phyloP scores from a whole-genome alignment of 1,284 basidiomycete species.

The Pyrrhoderma noxium region DNA sequence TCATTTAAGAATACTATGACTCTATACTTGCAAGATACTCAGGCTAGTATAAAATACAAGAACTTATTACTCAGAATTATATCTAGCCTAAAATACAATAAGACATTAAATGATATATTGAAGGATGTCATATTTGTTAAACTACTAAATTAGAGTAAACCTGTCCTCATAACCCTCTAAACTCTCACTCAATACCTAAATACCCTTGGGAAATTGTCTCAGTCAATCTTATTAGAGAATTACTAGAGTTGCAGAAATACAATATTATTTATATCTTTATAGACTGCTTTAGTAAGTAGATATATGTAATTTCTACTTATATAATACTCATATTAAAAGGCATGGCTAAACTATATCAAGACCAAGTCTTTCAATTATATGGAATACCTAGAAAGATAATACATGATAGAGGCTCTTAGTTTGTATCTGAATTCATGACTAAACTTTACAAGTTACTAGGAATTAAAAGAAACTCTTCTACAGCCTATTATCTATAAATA shows the following conservation, averaged over 20 bases:
- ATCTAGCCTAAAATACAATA: too few species aligned
- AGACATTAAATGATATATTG: too few species aligned
- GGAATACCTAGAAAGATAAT: too few species aligned
- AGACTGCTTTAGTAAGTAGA: slow-evolving; percentile 30
- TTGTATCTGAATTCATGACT: slow-evolving; percentile 26
- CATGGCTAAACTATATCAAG: too few species aligned
- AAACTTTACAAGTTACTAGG: slow-evolving; percentile 11
- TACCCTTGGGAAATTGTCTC: background rate
- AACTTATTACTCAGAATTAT: too few species aligned
- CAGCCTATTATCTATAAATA: background rate
- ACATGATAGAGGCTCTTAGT: slow-evolving; percentile 26
- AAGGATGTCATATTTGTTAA: too few species aligned
- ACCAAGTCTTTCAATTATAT: too few species aligned
- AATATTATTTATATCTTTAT: slow-evolving; percentile 33
- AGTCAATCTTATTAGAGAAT: slow-evolving; percentile 2
- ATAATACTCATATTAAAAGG: too few species aligned
- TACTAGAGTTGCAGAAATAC: slow-evolving; percentile 24
- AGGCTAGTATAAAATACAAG: background rate
- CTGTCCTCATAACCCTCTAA: background rate
- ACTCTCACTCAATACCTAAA: background rate
- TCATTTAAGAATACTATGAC: background rate
- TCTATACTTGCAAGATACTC: background rate
- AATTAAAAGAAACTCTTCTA: slow-evolving; percentile 4
- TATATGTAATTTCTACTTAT: too few species aligned
- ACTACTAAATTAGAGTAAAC: background rate